Conservation (phyloP, 495 filamentous ascomycete species). For the Xylaria curta region DNA sequence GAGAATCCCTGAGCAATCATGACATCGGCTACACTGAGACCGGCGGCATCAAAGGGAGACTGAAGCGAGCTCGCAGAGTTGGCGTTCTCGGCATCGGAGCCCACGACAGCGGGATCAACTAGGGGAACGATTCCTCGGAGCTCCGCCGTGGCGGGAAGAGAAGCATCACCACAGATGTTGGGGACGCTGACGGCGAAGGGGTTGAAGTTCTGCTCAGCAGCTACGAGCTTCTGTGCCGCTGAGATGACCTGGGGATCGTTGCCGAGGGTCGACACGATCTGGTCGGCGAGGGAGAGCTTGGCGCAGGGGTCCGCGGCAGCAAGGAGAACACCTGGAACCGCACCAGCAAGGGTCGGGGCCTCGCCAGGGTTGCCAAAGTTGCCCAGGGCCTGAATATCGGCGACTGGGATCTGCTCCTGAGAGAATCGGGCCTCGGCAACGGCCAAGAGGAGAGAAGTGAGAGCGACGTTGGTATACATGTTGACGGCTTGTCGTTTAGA, state of each 20-base stretch:
- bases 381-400: constrained; percentile 50
- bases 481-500: constrained; percentile 35
- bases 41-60: constrained; percentile 58
- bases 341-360: constrained; percentile 61
- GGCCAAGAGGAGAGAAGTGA: constrained; percentile 52
- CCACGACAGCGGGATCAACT: constrained; percentile 62
- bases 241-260: constrained; percentile 58
- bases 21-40: constrained; percentile 63
- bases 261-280: constrained; percentile 62
- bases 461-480: constrained; percentile 54
- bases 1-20: constrained; percentile 59
- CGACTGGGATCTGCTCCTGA: constrained; percentile 57
- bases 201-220: constrained; percentile 74
- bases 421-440: constrained; percentile 61
- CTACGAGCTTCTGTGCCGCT: constrained; percentile 63
- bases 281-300: constrained; percentile 65
- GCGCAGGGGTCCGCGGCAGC: constrained; percentile 64
- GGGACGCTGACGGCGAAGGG: constrained; percentile 61
- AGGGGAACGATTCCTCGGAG: constrained; percentile 67
- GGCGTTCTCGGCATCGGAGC: constrained; percentile 59
- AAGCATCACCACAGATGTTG: constrained; percentile 62
- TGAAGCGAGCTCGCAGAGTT: constrained; percentile 56
- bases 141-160: constrained; percentile 60
- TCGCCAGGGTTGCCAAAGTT: constrained; percentile 57
- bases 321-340: constrained; percentile 59